These are phyloP conservation scores for Marsdenia floribunda DNA, from an alignment of 257 asterid species.

Conservation along the genomic window DNA sequence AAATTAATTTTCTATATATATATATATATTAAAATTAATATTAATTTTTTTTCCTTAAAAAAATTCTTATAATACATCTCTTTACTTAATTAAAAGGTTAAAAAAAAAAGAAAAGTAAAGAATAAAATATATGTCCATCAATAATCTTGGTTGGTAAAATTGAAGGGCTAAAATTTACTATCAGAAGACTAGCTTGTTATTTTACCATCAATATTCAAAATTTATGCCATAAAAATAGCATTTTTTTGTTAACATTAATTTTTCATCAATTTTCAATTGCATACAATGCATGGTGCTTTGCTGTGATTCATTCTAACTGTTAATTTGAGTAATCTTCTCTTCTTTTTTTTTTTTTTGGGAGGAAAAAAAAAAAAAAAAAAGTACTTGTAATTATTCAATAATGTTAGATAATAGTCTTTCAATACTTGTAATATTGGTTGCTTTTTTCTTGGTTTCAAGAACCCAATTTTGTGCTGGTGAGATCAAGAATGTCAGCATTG, in stretches of 20 bases:
- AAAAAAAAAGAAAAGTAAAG: background rate
- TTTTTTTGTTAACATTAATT: background rate
- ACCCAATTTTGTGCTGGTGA: slow-evolving; percentile 16
- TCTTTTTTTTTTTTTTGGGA: background rate
- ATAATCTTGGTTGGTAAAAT: background rate
- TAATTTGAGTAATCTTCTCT: background rate
- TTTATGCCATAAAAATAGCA: slow-evolving; percentile 7
- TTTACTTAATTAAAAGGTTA: too few relatives aligned
- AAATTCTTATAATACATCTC: too few relatives aligned
- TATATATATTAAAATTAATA: too few relatives aligned
- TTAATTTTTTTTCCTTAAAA: too few relatives aligned
- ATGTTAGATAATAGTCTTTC: too few relatives aligned
- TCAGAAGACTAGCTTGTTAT: background rate
- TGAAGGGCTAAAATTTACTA: background rate
- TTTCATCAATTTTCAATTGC: background rate
- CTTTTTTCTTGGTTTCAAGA: background rate
- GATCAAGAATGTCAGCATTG: slow-evolving; percentile 23
- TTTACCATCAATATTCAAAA: background rate
- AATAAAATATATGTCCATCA: background rate
- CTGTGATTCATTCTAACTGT: background rate
- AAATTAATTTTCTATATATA: too few relatives aligned
- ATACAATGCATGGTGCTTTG: background rate
- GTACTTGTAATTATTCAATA: background rate
- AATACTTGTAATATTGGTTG: background rate
- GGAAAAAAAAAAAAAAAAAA: too few relatives aligned